Conservation (phyloP, 169 alveolate genomes). For the Blepharisma undulans region DNA sequence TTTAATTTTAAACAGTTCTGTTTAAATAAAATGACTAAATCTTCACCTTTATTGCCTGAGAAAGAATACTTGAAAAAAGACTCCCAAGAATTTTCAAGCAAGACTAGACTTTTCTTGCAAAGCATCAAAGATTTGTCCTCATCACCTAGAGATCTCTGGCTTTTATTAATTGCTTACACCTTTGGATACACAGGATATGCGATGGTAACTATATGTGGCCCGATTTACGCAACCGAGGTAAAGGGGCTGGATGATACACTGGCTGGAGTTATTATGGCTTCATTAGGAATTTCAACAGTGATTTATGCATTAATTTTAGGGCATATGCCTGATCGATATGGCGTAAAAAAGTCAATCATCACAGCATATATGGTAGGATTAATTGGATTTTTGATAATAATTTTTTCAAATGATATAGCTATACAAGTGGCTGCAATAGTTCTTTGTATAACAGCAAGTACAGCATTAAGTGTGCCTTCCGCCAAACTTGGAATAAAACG, state of each 20-base stretch:
- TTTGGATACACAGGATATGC: neutral
- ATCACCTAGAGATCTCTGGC: slow-evolving; percentile 18
- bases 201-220: neutral
- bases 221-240: neutral
- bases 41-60: neutral
- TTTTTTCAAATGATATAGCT: neutral
- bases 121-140: neutral
- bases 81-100: neutral
- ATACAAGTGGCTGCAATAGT: neutral
- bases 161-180: neutral
- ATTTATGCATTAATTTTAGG: slow-evolving; percentile 8
- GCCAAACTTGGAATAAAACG: slow-evolving; percentile 9
- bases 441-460: neutral
- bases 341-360: neutral
- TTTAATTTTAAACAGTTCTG: neutral
- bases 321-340: neutral
- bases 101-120: neutral
- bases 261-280: neutral
- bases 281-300: neutral
- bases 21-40: neutral
- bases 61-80: neutral
- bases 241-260: neutral
- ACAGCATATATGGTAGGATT: neutral
- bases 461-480: neutral
- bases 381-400: neutral